A percentile compares a stretch with the other conserved stretches of the same genome.
Evolutionary conservation across 1,284 basidiomycete genomes (phyloP).

Genomic region (Trametes versicolor): DNA sequence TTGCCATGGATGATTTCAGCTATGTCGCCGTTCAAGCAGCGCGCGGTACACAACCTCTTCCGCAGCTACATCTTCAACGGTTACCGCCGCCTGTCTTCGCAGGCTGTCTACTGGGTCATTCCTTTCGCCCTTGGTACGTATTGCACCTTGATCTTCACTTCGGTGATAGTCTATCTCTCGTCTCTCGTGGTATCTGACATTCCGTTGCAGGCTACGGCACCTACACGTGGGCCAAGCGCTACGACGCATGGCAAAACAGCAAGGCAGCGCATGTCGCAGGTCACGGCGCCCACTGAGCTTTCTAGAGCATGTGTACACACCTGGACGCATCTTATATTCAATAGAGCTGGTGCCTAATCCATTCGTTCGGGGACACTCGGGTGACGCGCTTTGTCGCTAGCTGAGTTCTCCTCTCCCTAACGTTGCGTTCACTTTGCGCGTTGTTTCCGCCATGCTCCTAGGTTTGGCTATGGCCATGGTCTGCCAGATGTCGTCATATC

Average conservation of each 20-base stretch:
- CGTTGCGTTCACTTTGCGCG: background rate
- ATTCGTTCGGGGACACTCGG: conserved; percentile 13
- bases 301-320: conserved; percentile 22
- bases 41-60: conserved; percentile 77
- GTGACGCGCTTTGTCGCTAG: background rate
- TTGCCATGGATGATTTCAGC: conserved; percentile 55
- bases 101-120: conserved; percentile 83
- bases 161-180: background rate
- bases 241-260: conserved; percentile 79
- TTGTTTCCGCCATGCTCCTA: background rate
- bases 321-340: conserved; percentile 12
- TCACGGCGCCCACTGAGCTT: conserved; percentile 43
- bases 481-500: conserved; percentile 10
- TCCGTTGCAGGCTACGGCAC: conserved; percentile 74
- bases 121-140: conserved; percentile 83
- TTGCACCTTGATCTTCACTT: background rate
- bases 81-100: conserved; percentile 78
- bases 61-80: conserved; percentile 89
- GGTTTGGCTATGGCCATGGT: too few relatives aligned
- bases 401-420: background rate
- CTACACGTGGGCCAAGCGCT: conserved; percentile 85
- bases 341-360: conserved; percentile 27
- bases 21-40: conserved; percentile 84
- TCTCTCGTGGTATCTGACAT: conserved; percentile 4
- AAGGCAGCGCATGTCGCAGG: conserved; percentile 80